Base-by-base conservation (phyloP, 1,284 basidiomycete species). In the Entoloma clypeatum region DNA sequence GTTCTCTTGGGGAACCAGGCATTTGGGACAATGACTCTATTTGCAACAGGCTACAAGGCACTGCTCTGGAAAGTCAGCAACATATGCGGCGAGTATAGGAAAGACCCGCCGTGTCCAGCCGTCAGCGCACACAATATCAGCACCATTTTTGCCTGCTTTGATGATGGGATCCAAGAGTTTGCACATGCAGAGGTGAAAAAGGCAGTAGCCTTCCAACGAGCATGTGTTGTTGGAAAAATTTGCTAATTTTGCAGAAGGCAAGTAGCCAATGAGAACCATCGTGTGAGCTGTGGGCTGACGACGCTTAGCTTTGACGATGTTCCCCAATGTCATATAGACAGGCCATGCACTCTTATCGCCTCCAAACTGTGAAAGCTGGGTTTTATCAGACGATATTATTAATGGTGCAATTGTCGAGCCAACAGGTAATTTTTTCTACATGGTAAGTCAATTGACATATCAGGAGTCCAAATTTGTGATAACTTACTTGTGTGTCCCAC, bases 51-150 rank as follows among this genome's bases (percentile, higher is more conserved):
- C 47, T 1, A 62, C 47, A 2, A 62, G 51, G 31, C 59, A 64
- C 32, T 72, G 71, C 49, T 75, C 69, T 0, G 68, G 71, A 38
- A 66, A 65, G 43, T 74, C 67, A 5, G 64, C 50, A 46, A 38
- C 36, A 14, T 38, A 38, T 11, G 25, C 24, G 14, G 26, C 24
- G 3, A 38, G 16, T 62, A 73, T 60, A 0, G 65, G 67, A 36
- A 47, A 61, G 2, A 65, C 49, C 0, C 28, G 38, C 0, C 65
- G 55, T 5, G 61, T 38, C 1, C 27, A 22, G 0, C 64, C 62
- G 48, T 74, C 66, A 0, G 62, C 54, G 21, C 70, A 65, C 0
- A 43, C 24, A 50, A 62, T 59, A 0, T 56, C 44, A 2, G 68
- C 56, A 5, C 70, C 68, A 3, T 52, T 39, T 3, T 40, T 41